phyloP scores from a whole-genome alignment of 1,139 yeast species.

The Casaregolazyma suthepensis region DNA sequence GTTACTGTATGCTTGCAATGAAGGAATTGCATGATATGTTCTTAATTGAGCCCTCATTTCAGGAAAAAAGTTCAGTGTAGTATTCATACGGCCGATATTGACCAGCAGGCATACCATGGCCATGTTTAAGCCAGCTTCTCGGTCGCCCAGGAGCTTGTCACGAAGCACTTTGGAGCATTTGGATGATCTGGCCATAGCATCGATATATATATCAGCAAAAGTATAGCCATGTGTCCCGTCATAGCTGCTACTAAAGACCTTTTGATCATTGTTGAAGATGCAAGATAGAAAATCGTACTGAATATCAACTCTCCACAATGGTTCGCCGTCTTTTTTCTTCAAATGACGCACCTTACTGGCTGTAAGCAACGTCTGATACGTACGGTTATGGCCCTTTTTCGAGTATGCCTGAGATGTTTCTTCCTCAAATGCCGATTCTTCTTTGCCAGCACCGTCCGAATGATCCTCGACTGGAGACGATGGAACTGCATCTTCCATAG shows the following conservation, averaged over 20 bases:
- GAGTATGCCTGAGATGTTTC: not conserved
- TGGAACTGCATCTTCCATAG: not conserved
- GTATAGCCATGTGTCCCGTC: slow-evolving; percentile 38
- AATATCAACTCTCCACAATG: slow-evolving; percentile 81
- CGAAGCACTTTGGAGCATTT: slow-evolving; percentile 79
- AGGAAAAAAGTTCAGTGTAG: slow-evolving; percentile 92
- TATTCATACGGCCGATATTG: slow-evolving; percentile 89
- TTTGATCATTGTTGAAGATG: slow-evolving; percentile 56
- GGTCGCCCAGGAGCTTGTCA: slow-evolving; percentile 65
- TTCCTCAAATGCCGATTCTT: not conserved
- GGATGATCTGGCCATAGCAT: slow-evolving; percentile 75
- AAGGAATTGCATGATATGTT: slow-evolving; percentile 90
- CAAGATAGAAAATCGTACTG: slow-evolving; percentile 72
- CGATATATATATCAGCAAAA: slow-evolving; percentile 78
- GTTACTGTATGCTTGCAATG: slow-evolving; percentile 64
- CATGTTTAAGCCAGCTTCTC: slow-evolving; percentile 59
- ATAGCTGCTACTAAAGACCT: slow-evolving; percentile 64
- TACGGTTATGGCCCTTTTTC: slow-evolving; percentile 17
- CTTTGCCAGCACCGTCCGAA: not conserved
- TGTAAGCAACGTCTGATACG: slow-evolving; percentile 27
- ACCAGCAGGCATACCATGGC: slow-evolving; percentile 82
- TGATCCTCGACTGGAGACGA: not conserved
- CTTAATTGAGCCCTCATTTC: slow-evolving; percentile 92
- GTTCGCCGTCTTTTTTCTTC: slow-evolving; percentile 88
- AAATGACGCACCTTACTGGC: slow-evolving; percentile 55